Percentiles rank a stretch among this genome's conserved stretches.
Conservation (phyloP, 306 rosid genomes). For the Carpinus fangiana region DNA sequence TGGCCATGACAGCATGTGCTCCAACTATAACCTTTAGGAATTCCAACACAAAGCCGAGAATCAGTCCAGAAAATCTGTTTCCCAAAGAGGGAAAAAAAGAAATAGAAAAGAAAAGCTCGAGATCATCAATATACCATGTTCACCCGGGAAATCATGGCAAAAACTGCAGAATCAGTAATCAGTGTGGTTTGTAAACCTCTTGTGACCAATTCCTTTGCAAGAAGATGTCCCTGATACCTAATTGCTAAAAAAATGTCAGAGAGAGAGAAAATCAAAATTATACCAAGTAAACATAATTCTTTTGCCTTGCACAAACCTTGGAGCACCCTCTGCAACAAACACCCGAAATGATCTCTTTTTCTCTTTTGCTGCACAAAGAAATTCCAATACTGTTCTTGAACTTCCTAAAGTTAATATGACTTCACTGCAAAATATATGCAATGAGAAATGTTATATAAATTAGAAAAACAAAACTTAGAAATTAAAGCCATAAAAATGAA, state of each 20-base stretch:
- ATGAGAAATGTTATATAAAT: constrained; percentile 20
- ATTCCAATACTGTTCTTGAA: constrained; percentile 95
- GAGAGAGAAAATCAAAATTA: constrained; percentile 24
- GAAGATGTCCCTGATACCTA: constrained; percentile 92
- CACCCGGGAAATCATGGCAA: constrained; percentile 88
- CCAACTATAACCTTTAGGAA: constrained; percentile 88
- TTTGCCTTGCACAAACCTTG: constrained; percentile 60
- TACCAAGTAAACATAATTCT: constrained; percentile 7
- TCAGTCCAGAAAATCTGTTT: constrained; percentile 13
- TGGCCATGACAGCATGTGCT: constrained; percentile 99
- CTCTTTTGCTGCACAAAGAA: constrained; percentile 94
- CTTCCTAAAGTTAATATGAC: constrained; percentile 95
- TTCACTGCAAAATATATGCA: constrained; percentile 62
- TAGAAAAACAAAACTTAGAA: constrained; percentile 9
- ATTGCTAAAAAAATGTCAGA: constrained; percentile 18
- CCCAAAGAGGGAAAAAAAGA: not conserved
- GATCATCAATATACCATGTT: constrained; percentile 69
- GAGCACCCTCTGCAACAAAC: constrained; percentile 97
- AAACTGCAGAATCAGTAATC: constrained; percentile 82
- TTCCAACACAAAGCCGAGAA: constrained; percentile 30
- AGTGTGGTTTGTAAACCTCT: constrained; percentile 83
- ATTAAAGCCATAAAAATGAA: constrained; percentile 5
- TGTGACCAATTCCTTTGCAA: constrained; percentile 74
- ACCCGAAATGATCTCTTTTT: constrained; percentile 92
- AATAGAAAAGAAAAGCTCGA: not conserved